Evolutionary conservation across 2,329 filamentous ascomycete species (phyloP).

Genomic region (Aspergillus sergii): DNA sequence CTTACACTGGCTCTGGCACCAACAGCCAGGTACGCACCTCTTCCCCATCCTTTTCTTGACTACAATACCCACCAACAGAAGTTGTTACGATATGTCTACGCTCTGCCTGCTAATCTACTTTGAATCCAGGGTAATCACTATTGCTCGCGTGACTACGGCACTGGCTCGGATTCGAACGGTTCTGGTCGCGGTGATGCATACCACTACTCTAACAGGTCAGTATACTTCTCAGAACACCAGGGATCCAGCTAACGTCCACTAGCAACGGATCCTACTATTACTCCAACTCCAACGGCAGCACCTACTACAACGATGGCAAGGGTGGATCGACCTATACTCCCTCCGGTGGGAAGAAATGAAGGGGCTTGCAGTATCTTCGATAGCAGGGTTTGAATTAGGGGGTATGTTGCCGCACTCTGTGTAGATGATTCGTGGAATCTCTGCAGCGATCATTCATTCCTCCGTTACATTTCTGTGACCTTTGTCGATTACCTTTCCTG

Average conservation of each 20-base stretch:
- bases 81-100: no score
- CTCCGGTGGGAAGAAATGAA: constrained; percentile 46
- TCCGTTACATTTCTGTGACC: no score
- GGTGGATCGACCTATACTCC: constrained; percentile 65
- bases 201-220: constrained; percentile 68
- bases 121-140: constrained; percentile 65
- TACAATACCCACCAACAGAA: no score
- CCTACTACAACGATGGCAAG: constrained; percentile 66
- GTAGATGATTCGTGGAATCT: no score
- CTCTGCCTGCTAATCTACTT: background rate
- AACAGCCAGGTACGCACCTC: constrained; percentile 59
- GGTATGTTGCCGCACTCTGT: no score
- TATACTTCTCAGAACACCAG: constrained; percentile 5
- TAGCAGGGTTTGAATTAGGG: no score
- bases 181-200: constrained; percentile 31
- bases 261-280: constrained; percentile 74
- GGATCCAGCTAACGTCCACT: background rate
- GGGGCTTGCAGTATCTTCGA: background rate
- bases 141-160: constrained; percentile 66
- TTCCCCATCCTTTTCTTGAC: background rate
- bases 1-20: constrained; percentile 54
- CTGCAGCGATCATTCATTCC: no score
- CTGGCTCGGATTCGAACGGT: constrained; percentile 57
- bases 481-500: no score
- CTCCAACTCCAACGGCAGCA: constrained; percentile 68